Base-by-base conservation (phyloP, 2,329 filamentous ascomycete genomes). In the Sporothrix euskadiensis region DNA sequence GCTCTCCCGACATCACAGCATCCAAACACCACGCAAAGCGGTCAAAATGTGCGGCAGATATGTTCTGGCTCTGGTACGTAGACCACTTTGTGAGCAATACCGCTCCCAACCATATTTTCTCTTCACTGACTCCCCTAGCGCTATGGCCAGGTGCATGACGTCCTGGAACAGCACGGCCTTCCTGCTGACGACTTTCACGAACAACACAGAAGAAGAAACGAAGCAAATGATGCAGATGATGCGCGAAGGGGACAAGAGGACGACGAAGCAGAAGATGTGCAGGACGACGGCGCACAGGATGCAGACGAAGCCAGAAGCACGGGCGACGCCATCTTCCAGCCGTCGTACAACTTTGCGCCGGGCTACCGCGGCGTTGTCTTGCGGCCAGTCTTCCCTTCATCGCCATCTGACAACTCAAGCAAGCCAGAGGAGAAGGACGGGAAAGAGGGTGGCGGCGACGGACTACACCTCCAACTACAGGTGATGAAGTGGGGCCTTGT, bases 401-500 rank as follows among this genome's bases (percentile, higher is more conserved):
- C 35, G 44, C 10, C 47, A 61, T 9, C 9, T 9, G 12, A 22
- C 10, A n/a, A 49, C 6, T 16, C 16, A 8, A 30, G 4, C 22
- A 9, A 52, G 22, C 14, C 54, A 44, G n/a, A 47, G n/a, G 19
- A 49, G 22, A 26, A 26, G 26, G 26, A 26, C 26, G 26, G 26
- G 26, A 26, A 26, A 26, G 26, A 2, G 26, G 26, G 2, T 26
- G 26, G 26, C 2, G 26, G 26, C 26, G 26, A 26, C 26, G 26
- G 26, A 26, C 26, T 49, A 8, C 89, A 83, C 77, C 97, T 97
- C 83, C 95, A 92, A 81, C 84, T 99, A 9, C 94, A 98, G 80
- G 87, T 90, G 1, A 98, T 98, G 92, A 95, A 94, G 86, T 99
- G 96, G 96, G 96, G 95, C 0, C 86, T 99, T 7, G 86, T 98